Percentiles rank a stretch among this genome's conserved stretches.
These are phyloP conservation scores for Fusarium piperis DNA, from an alignment of 2,329 filamentous ascomycete genomes.

Conservation along the genomic window DNA sequence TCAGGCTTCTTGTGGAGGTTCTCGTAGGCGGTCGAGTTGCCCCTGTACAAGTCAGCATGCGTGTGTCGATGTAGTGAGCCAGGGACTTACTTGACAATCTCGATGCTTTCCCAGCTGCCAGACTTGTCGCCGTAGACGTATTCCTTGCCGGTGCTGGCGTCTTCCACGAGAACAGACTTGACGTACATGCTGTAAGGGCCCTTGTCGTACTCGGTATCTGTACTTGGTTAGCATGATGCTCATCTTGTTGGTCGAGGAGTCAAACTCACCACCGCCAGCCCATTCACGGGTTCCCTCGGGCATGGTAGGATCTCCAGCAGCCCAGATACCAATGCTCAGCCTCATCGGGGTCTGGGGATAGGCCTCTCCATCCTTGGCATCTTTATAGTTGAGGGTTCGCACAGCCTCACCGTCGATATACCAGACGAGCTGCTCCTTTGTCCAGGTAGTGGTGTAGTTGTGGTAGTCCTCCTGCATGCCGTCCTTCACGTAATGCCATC, in stretches of 20 bases:
- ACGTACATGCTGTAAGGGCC: conserved; percentile 81
- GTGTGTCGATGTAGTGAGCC: not conserved
- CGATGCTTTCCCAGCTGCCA: conserved; percentile 72
- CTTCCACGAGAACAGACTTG: conserved; percentile 65
- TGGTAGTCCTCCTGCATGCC: conserved; percentile 70
- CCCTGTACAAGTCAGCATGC: conserved; percentile 47
- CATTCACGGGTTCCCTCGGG: conserved; percentile 69
- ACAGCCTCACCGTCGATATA: conserved; percentile 74
- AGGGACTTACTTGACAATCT: conserved; percentile 61
- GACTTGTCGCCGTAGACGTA: conserved; percentile 72
- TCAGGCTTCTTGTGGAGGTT: conserved; percentile 53
- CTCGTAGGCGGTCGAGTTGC: conserved; percentile 65
- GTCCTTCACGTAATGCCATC: conserved; percentile 64
- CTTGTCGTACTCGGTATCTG: conserved; percentile 68
- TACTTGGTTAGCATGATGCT: not conserved
- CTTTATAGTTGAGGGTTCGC: conserved; percentile 69
- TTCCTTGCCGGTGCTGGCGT: conserved; percentile 70
- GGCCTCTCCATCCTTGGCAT: conserved; percentile 69
- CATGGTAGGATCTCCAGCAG: conserved; percentile 66
- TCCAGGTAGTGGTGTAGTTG: conserved; percentile 83
- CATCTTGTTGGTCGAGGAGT: accelerated
- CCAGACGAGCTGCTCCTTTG: conserved; percentile 71
- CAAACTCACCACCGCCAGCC: conserved; percentile 66
- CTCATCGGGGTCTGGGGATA: conserved; percentile 84
- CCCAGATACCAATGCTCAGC: conserved; percentile 73